Percentiles rank a stretch among this genome's conserved stretches.
Evolutionary conservation across 2,329 filamentous ascomycete species (phyloP).

Genomic region (Sporothrix globosa): DNA sequence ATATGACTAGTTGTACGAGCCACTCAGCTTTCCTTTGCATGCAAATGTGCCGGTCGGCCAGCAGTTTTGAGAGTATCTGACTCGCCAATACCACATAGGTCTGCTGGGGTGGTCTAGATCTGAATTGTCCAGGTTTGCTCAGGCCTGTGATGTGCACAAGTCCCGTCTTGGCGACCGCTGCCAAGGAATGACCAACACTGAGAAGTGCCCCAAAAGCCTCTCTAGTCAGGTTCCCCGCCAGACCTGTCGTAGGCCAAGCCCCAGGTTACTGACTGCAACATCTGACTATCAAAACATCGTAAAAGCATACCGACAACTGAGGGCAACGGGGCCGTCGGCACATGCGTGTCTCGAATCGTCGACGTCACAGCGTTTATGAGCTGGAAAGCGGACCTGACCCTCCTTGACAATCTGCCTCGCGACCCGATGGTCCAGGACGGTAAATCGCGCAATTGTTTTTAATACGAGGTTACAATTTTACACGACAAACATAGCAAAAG

Average conservation of each 20-base stretch:
- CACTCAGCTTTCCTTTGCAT: neutral
- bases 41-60: too few species aligned
- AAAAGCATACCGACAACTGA: neutral
- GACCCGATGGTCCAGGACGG: neutral
- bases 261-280: neutral
- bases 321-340: neutral
- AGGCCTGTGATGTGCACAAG: slow-evolving; percentile 7
- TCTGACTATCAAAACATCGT: neutral
- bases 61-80: neutral
- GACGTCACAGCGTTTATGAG: slow-evolving; percentile 6
- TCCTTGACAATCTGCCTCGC: neutral
- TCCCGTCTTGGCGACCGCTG: slow-evolving; percentile 24
- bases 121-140: neutral
- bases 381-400: neutral
- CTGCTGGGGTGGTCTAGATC: neutral
- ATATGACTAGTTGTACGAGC: too few species aligned
- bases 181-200: slow-evolving; percentile 5
- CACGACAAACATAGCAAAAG: neutral
- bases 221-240: slow-evolving; percentile 20
- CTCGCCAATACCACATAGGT: neutral
- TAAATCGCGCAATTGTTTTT: neutral
- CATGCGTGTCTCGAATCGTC: slow-evolving; percentile 9
- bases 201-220: neutral
- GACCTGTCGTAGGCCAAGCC: neutral
- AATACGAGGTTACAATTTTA: neutral